Percentiles rank a stretch among this genome's conserved stretches.
Evolutionary conservation across 345 rosid species (phyloP).

Genomic region (Lumnitzera racemosa): DNA sequence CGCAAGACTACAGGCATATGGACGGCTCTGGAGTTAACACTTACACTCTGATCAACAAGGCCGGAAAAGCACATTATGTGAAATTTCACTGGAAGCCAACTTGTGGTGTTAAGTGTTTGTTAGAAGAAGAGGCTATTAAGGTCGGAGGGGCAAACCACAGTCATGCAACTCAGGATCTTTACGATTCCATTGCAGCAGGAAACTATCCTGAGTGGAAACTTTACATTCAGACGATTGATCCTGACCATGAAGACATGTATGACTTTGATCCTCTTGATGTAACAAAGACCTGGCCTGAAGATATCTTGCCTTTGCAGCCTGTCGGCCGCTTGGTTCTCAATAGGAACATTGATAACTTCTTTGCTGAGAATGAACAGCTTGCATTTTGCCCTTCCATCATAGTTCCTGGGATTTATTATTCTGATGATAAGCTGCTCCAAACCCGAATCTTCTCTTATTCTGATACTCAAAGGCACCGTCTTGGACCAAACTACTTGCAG

Average conservation of each 20-base stretch:
- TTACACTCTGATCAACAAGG: slow-evolving; percentile 73
- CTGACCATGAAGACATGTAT: slow-evolving; percentile 68
- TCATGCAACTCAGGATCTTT: slow-evolving; percentile 93
- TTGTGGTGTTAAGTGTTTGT: slow-evolving; percentile 69
- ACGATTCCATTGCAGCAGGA: slow-evolving; percentile 90
- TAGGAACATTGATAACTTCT: slow-evolving; percentile 92
- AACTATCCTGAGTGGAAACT: slow-evolving; percentile 92
- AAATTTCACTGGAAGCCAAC: slow-evolving; percentile 97
- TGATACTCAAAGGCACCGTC: slow-evolving; percentile 98
- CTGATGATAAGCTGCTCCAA: slow-evolving; percentile 94
- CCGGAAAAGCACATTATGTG: slow-evolving; percentile 77
- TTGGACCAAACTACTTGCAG: slow-evolving; percentile 94
- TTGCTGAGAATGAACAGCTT: slow-evolving; percentile 90
- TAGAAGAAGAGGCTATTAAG: slow-evolving; percentile 83
- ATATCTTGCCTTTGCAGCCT: slow-evolving; percentile 85
- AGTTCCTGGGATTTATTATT: slow-evolving; percentile 87
- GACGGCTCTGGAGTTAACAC: slow-evolving; percentile 94
- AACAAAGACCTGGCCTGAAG: slow-evolving; percentile 99
- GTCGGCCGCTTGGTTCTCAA: slow-evolving; percentile 97
- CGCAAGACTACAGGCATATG: slow-evolving; percentile 97
- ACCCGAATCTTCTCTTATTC: slow-evolving; percentile 76
- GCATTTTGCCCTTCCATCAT: slow-evolving; percentile 92
- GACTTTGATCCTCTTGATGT: slow-evolving; percentile 98
- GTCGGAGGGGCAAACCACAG: slow-evolving; percentile 97
- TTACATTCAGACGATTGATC: slow-evolving; percentile 78